phyloP scores from a whole-genome alignment of 495 filamentous ascomycete species.

The Penicillium robsamsonii region DNA sequence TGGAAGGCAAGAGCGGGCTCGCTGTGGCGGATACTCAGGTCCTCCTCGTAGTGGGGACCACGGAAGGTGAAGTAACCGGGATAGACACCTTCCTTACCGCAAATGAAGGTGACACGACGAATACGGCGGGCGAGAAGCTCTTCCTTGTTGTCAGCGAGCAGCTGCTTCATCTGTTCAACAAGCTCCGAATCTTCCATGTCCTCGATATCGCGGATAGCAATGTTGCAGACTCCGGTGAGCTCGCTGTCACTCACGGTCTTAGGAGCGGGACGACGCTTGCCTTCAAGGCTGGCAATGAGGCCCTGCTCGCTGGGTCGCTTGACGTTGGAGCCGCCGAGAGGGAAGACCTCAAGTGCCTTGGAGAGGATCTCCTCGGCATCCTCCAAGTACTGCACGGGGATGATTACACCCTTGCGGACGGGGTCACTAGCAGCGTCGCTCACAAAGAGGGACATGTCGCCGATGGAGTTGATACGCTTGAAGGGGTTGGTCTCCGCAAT shows the following conservation, averaged over 20 bases:
- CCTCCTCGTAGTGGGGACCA: slow-evolving; percentile 83
- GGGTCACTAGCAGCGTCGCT: slow-evolving; percentile 64
- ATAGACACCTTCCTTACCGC: slow-evolving; percentile 91
- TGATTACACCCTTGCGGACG: slow-evolving; percentile 87
- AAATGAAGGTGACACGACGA: slow-evolving; percentile 92
- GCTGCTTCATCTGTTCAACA: slow-evolving; percentile 64
- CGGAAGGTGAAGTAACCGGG: slow-evolving; percentile 98
- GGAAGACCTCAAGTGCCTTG: slow-evolving; percentile 80
- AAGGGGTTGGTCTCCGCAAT: slow-evolving; percentile 60
- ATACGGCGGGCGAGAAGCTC: slow-evolving; percentile 78
- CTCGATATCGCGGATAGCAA: slow-evolving; percentile 89
- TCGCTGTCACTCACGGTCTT: slow-evolving; percentile 63
- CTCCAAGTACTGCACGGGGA: slow-evolving; percentile 89
- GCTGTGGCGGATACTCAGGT: slow-evolving; percentile 92
- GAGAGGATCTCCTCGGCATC: slow-evolving; percentile 83
- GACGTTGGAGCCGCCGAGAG: slow-evolving; percentile 47
- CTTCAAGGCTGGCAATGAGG: slow-evolving; percentile 69
- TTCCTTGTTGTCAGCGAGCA: slow-evolving; percentile 79
- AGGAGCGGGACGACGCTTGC: slow-evolving; percentile 61
- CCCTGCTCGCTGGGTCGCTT: slow-evolving; percentile 43
- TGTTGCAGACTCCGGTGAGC: slow-evolving; percentile 84
- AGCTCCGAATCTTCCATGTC: slow-evolving; percentile 81
- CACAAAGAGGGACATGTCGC: slow-evolving; percentile 82
- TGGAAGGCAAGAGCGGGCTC: slow-evolving; percentile 98
- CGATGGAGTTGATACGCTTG: slow-evolving; percentile 86